Evolutionary conservation across 2,329 filamentous ascomycete genomes (phyloP).

Genomic region (Lecanicillium sp.): DNA sequence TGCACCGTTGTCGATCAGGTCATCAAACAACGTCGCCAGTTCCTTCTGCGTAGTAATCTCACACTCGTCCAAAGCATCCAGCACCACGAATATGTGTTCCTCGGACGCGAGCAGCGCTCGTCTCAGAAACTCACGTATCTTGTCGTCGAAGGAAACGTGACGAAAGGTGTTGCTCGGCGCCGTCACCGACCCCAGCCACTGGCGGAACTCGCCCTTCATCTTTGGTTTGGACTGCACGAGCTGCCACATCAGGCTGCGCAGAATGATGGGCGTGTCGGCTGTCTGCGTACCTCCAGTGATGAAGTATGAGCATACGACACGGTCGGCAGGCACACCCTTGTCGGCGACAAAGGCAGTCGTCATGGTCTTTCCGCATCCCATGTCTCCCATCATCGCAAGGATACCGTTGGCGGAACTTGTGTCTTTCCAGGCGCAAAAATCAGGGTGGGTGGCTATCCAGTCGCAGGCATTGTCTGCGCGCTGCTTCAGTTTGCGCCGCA

Average conservation of each 20-base stretch:
- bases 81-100: not conserved
- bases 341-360: slow-evolving; percentile 12
- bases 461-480: slow-evolving; percentile 9
- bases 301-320: slow-evolving; percentile 11
- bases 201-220: not conserved
- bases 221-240: slow-evolving; percentile 4
- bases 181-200: not conserved
- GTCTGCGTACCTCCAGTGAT: not conserved
- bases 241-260: slow-evolving; percentile 12
- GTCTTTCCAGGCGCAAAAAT: slow-evolving; percentile 5
- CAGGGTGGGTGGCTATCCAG: slow-evolving; percentile 4
- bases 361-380: slow-evolving; percentile 13
- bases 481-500: slow-evolving; percentile 7
- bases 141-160: not conserved
- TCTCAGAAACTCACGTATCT: not conserved
- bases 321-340: not conserved
- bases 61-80: not conserved
- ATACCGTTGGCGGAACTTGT: not conserved
- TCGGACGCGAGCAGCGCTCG: not conserved
- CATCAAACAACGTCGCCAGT: not conserved
- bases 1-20: not conserved
- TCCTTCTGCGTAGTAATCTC: not conserved
- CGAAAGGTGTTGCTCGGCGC: not conserved
- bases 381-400: slow-evolving; percentile 10
- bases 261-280: slow-evolving; percentile 1